A percentile compares a stretch with the other conserved stretches of the same genome.
Conservation (phyloP, 345 rosid genomes). For the Salix purpurea region DNA sequence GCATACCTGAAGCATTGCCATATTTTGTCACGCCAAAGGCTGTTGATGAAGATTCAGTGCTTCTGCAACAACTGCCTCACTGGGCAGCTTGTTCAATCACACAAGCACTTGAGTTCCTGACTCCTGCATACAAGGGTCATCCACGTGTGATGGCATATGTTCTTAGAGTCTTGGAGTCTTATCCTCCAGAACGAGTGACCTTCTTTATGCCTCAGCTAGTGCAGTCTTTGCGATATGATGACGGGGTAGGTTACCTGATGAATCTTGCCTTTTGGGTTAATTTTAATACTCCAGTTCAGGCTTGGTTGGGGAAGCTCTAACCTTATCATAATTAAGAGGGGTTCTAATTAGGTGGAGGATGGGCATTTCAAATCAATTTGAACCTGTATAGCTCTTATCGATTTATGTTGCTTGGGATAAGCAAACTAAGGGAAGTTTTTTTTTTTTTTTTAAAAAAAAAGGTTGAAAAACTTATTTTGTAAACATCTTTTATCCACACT, state of each 20-base stretch:
- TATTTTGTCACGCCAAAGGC: slow-evolving; percentile 91
- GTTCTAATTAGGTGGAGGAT: not conserved
- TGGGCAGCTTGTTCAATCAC: slow-evolving; percentile 99
- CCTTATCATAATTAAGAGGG: not conserved
- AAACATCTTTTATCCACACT: not conserved
- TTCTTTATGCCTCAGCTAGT: slow-evolving; percentile 99
- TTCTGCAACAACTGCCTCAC: slow-evolving; percentile 97
- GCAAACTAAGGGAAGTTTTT: not conserved
- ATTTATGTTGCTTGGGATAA: not conserved
- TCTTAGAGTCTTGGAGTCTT: slow-evolving; percentile 92
- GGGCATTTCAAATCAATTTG: not conserved
- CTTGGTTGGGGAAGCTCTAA: not conserved
- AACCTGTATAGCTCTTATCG: not conserved
- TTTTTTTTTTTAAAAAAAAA: not conserved
- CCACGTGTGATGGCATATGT: slow-evolving; percentile 99
- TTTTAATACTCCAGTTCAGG: not conserved
- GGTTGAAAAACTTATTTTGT: not conserved
- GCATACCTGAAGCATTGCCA: slow-evolving; percentile 94
- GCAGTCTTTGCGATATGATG: slow-evolving; percentile 89
- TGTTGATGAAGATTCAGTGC: slow-evolving; percentile 87
- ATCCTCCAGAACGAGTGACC: slow-evolving; percentile 95
- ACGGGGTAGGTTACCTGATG: slow-evolving; percentile 51
- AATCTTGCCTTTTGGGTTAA: not conserved
- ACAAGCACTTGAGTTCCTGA: slow-evolving; percentile 91
- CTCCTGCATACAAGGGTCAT: slow-evolving; percentile 93